Percentiles rank a stretch among this genome's conserved stretches.
Evolutionary conservation across 495 filamentous ascomycete species (phyloP).

Genomic region (Podospora appendiculata): DNA sequence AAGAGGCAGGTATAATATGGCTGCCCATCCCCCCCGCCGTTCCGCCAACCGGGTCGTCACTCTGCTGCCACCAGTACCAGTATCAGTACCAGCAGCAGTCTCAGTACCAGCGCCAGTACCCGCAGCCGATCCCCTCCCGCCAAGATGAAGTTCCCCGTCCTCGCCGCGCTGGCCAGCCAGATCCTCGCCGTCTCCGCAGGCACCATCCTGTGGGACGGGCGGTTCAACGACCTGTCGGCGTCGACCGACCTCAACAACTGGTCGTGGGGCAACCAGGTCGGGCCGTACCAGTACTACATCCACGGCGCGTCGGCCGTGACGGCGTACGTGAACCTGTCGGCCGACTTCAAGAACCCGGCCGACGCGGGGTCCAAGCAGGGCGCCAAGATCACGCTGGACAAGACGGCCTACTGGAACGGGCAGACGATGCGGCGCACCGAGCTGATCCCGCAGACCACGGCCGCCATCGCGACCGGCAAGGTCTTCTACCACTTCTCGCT

Average conservation of each 20-base stretch:
- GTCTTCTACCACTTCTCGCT: constrained; percentile 67
- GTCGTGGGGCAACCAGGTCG: constrained; percentile 61
- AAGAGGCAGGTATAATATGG: background rate
- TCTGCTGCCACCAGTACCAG: background rate
- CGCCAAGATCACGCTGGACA: constrained; percentile 61
- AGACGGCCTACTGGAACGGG: constrained; percentile 52
- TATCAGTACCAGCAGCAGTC: background rate
- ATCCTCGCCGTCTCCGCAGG: constrained; percentile 22
- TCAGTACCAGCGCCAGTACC: background rate
- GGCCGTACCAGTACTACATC: constrained; percentile 69
- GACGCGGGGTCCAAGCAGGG: constrained; percentile 54
- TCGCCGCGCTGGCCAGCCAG: constrained; percentile 13
- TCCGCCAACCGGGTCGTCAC: no score
- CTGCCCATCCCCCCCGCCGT: no score
- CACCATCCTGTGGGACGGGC: constrained; percentile 52
- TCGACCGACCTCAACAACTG: constrained; percentile 48
- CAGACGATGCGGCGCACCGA: constrained; percentile 50
- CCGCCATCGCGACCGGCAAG: constrained; percentile 52
- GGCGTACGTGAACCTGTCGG: constrained; percentile 49
- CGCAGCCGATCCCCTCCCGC: background rate
- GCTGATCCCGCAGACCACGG: constrained; percentile 62
- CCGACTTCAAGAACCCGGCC: constrained; percentile 58
- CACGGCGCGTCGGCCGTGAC: constrained; percentile 48
- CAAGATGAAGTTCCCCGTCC: constrained; percentile 21
- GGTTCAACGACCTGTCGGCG: constrained; percentile 49